Evolutionary conservation across 148 eudicot species (phyloP), one percentile per base, ranked within the genome.

Genomic region (Arbutus unedo): DNA sequence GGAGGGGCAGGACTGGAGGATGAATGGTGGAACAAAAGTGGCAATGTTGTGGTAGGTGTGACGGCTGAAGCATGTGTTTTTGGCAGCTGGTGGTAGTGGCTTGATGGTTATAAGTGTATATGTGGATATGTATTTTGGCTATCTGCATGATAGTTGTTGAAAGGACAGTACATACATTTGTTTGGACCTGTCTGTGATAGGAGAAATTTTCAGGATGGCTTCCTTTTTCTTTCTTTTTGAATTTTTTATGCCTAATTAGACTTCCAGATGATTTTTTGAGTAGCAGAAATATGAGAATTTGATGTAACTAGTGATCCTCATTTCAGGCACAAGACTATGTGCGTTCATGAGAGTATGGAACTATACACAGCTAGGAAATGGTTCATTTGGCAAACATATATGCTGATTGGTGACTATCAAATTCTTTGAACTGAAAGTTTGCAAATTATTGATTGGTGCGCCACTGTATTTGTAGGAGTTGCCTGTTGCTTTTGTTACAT

Each of bases 401-500:
- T 55, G 10, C 66, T 56, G 49, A 56, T 25, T 77, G 10, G 80
- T 56, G 49, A 56, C 49, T 77, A 38, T 38, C 13, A 13, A 25
- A 4, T 51, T 31, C 21, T 77, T 31, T 54, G n/a, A 7, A 53
- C 72, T 68, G 62, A 38, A 18, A 67, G 60, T 68, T 25, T 16
- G 45, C 48, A 47, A 13, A 60, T 25, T 51, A 21, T 50, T 38
- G 38, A 48, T 53, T 53, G 10, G 49, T 13, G 15, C 79, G 4
- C 48, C 53, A 21, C 31, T 14, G 0, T 84, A 57, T 62, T 23
- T 79, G 60, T 76, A 95, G 97, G 97, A 93, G 82, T 78, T 95
- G 88, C 95, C 98, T 25, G 93, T 92, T 89, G 98, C 97, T 87
- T 93, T 95, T 85, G 94, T 93, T 62, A 92, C 96, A 77, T 95